These are phyloP conservation scores for Arxiozyma slooffiae DNA, from an alignment of 1,139 yeast genomes.

Conservation along the genomic window DNA sequence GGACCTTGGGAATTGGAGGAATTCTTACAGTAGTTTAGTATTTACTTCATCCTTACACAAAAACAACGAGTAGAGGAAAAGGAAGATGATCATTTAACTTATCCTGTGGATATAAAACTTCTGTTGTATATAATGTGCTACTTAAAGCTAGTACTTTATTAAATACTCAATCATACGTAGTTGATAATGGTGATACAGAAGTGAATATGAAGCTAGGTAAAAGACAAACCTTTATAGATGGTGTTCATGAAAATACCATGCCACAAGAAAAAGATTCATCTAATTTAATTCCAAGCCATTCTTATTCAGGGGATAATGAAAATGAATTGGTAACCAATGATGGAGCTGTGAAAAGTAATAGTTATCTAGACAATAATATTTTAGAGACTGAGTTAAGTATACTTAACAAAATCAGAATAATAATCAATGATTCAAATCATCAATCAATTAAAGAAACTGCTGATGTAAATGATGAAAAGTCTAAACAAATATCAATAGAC, in stretches of 20 bases:
- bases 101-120: background rate
- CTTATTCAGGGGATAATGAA: background rate
- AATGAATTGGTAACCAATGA: no score
- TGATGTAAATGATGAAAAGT: no score
- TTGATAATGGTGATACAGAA: background rate
- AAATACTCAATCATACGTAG: background rate
- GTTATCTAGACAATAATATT: background rate
- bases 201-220: background rate
- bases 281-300: background rate
- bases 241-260: background rate
- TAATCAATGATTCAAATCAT: background rate
- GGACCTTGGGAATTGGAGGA: background rate
- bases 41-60: background rate
- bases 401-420: no score
- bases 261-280: background rate
- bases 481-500: background rate
- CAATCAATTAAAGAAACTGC: background rate
- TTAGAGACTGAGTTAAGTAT: background rate
- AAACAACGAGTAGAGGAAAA: no score
- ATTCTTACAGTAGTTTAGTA: no score
- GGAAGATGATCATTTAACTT: background rate
- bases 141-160: background rate
- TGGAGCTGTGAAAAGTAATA: background rate
- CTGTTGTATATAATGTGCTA: background rate
- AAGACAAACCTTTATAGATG: background rate